Conservation (phyloP, 2,329 filamentous ascomycete genomes). For the Monosporascus sp. region DNA sequence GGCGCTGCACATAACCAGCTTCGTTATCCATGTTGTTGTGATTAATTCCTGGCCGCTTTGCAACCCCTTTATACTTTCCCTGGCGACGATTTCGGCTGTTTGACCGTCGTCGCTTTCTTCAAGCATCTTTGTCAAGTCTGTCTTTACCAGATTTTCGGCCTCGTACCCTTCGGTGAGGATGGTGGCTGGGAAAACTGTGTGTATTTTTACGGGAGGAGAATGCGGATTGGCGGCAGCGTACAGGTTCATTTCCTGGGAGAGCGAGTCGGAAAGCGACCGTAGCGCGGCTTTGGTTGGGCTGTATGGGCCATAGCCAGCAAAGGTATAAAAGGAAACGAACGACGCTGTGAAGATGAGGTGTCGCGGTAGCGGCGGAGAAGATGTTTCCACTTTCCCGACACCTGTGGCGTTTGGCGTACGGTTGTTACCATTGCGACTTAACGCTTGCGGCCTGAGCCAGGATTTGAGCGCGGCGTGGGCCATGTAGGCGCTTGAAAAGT, state of each 20-base stretch:
- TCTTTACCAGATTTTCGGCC: conserved; percentile 31
- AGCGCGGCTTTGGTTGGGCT: conserved; percentile 64
- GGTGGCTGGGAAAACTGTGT: conserved; percentile 60
- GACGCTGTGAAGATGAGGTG: conserved; percentile 67
- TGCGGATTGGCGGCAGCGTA: conserved; percentile 24
- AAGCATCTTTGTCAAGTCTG: conserved; percentile 32
- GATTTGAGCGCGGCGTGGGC: conserved; percentile 28
- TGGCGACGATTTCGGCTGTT: conserved; percentile 55
- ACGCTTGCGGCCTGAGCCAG: conserved; percentile 19
- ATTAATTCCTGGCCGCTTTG: conserved; percentile 61
- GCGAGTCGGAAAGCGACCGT: conserved; percentile 56
- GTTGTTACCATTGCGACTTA: not conserved
- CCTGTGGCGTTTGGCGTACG: not conserved
- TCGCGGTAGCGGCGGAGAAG: conserved; percentile 23
- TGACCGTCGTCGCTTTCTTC: conserved; percentile 31
- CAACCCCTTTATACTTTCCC: conserved; percentile 49
- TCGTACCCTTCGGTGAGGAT: conserved; percentile 54
- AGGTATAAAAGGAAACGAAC: conserved; percentile 52
- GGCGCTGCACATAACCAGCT: conserved; percentile 47
- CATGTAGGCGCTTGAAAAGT: conserved; percentile 34
- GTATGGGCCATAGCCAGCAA: conserved; percentile 63
- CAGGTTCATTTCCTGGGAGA: conserved; percentile 52
- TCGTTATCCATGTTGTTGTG: conserved; percentile 53
- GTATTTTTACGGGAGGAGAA: conserved; percentile 45
- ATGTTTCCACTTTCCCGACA: not conserved